Base-by-base conservation (phyloP, 2,329 filamentous ascomycete genomes). In the Scedosporium minutisporum region DNA sequence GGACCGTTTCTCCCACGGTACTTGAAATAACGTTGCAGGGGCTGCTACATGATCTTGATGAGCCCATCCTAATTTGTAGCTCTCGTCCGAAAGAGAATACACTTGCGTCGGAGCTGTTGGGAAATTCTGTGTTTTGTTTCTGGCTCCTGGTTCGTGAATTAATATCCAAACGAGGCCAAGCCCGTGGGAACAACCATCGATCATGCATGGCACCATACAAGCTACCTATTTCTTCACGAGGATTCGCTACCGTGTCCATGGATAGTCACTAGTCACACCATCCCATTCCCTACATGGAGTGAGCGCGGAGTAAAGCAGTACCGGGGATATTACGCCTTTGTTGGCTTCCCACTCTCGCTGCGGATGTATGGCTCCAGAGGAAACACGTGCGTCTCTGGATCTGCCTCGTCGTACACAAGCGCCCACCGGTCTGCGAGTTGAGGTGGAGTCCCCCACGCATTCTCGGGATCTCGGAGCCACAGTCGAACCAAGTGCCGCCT, bases 331-430 rank as follows among this genome's bases (percentile, higher is more conserved):
- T 21, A 18, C 23, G n/a, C 29, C 21, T 55, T 55, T 4, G 9
- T 23, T 55, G 4, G 51, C 12, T 6, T 27, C 18, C 18, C 16
- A 18, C 64, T 65, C 23, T 63, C 59, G 9, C 60, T 58, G 18
- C 65, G 62, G 23, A 67, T 57, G 41, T 63, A 64, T 3, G 82
- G 81, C 67, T 87, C 80, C 2, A 85, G 71, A 0, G 84, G 83
- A 61, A 87, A 82, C 0, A 84, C 78, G 42, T 81, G 75, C 10
- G 75, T 78, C 64, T 84, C 81, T 0, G 78, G 72, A 2, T 71
- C 78, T 3, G 85, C 76, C 2, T 74, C 79, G 1, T 76, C 73
- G 66, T 84, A 87, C 0, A 87, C 71, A 3, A 76, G 72, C 21
- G 78, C 74, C 81, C 83, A 87, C 9, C 79, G 73, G 3, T 69